Conservation (phyloP, 2,329 filamentous ascomycete genomes). For the Fusarium torulosum region DNA sequence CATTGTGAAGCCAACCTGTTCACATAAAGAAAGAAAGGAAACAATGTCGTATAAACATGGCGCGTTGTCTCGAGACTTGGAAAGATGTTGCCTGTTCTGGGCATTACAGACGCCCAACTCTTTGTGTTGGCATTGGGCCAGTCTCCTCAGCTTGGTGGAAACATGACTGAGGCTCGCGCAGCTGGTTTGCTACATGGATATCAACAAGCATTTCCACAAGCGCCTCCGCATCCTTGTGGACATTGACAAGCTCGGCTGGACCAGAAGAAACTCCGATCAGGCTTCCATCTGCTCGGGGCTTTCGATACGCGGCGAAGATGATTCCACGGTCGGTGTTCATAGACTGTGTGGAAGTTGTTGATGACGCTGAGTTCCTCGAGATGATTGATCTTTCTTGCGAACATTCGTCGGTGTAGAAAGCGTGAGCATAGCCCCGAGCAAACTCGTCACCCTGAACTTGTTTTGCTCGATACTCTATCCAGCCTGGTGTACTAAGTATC, state of each 20-base stretch:
- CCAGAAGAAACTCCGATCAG: conserved; percentile 53
- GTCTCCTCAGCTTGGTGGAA: conserved; percentile 53
- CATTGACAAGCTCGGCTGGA: conserved; percentile 58
- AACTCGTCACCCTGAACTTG: conserved; percentile 60
- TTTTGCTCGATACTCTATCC: conserved; percentile 65
- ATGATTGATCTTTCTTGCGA: conserved; percentile 46
- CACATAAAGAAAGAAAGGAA: conserved; percentile 21
- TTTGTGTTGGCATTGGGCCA: conserved; percentile 55
- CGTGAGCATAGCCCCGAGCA: conserved; percentile 64
- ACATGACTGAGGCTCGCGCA: conserved; percentile 49
- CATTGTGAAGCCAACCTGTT: conserved; percentile 7
- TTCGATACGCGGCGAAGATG: conserved; percentile 68
- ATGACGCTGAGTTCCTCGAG: conserved; percentile 45
- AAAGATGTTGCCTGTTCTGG: background rate
- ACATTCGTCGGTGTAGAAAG: conserved; percentile 63
- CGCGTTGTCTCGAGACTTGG: conserved; percentile 3
- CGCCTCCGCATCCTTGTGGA: conserved; percentile 64
- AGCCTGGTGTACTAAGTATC: conserved; percentile 62
- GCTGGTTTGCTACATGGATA: conserved; percentile 58
- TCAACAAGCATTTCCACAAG: conserved; percentile 67
- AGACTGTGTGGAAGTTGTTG: conserved; percentile 42
- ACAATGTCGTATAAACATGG: conserved; percentile 24
- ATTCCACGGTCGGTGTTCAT: conserved; percentile 62
- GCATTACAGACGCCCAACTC: conserved; percentile 15
- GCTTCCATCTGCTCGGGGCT: conserved; percentile 56